Base-by-base conservation (phyloP, 192 early-diverging fungal genomes). In the Backusella macrospora region DNA sequence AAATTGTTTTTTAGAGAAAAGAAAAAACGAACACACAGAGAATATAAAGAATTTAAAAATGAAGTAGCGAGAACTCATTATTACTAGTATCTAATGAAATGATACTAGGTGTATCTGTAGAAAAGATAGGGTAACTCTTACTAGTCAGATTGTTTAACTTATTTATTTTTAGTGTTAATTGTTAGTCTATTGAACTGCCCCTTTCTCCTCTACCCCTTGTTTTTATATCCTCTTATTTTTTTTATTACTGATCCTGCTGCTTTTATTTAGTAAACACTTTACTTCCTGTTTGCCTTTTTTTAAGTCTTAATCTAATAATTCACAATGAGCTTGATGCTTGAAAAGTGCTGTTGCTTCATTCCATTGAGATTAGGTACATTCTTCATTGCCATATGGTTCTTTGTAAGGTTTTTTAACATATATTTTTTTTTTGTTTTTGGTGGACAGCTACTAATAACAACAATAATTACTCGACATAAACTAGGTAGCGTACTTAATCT, bases 301-400 rank as follows among this genome's bases (percentile, higher is more conserved):
- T 8, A n/a, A 52, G 7, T 10, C 49, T 8, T 52, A 18, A 52
- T 52, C 18, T 52, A 52, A 18, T 52, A 52, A 52, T 46, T 40
- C 4, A 37, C n/a, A 39, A 67, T 75, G 70, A 39, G 65, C 18
- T 42, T 81, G 45, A 73, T 76, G 45, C 37, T 81, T 15, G 80
- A 81, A 65, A 77, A 75, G 55, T 81, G 80, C 38, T 81, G 80
- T 64, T 74, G 80, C 48, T 77, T 76, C 63, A 81, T 81, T 67
- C 80, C 80, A 26, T 47, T 81, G 29, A 49, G 80, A 52, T 63
- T 76, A 16, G 80, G 76, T 7, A 77, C 76, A 23, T 81, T 77
- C 66, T 71, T 81, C 37, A 81, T 81, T 68, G 73, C 80, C 38
- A 64, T 77, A 18, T 76, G 73, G 68, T 77, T 81, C 65, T 69